Evolutionary conservation across 148 eudicot species (phyloP), one percentile per base, ranked within the genome.

Genomic region (Linanthus parryae): DNA sequence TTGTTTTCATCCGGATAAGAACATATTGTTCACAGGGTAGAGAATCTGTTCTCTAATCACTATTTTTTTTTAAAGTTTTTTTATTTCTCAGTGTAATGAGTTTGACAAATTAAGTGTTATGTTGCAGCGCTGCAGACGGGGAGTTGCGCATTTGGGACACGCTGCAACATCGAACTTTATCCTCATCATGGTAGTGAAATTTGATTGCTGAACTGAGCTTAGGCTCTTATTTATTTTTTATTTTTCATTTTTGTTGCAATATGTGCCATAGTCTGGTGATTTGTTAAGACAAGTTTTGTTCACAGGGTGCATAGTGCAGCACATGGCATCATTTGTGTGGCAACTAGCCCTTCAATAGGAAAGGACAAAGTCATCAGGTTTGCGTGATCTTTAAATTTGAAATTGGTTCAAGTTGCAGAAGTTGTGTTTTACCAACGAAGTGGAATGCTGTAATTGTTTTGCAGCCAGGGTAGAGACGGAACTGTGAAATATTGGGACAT

Each of bases 381-480:
- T 49, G 29, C 25, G 34, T 23, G 1, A 8, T 34, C 19, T 5
- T 12, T 34, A 29, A 5, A 7, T 58, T 7, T 8, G 24, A 40
- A 16, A 48, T 59, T 37, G 18, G 19, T 1, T 51, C 2, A 34
- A 12, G 14, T 25, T 37, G 12, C 22, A 14, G 17, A 38, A 15
- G n/a, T 57, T 7, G 35, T 44, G 24, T 43, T 33, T 10, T 9
- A 34, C 10, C 31, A 44, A 14, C 26, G 10, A 4, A n/a, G 26
- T 42, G 50, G n/a, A 23, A 43, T 15, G 23, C 18, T 9, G 6
- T 38, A 21, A 8, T 24, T 41, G 24, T 8, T 47, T 7, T 67
- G 43, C 66, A 87, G 90, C 71, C 98, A 92, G 68, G 96, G 98
- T 18, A 77, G 88, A 62, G 98, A 87, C 51, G 98, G 98, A 36